A percentile compares a stretch with the other conserved stretches of the same genome.
Evolutionary conservation across 257 asterid genomes (phyloP).

Genomic region (Scutellaria barbata): DNA sequence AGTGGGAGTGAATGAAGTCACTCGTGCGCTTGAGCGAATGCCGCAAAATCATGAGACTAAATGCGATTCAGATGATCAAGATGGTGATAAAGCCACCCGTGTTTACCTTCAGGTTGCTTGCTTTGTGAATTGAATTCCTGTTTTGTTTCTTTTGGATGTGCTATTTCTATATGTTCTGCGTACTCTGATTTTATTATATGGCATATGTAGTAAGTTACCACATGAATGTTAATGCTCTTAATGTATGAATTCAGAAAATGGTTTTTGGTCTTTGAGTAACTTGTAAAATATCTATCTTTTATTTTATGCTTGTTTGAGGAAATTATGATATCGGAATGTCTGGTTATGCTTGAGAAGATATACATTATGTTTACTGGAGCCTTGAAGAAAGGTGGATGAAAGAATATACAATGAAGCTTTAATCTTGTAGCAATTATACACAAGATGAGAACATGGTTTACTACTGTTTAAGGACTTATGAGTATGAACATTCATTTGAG

Average conservation of each 20-base stretch:
- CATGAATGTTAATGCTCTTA: constrained; percentile 6
- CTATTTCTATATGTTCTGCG: neutral
- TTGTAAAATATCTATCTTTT: neutral
- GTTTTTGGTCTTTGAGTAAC: neutral
- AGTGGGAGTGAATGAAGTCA: constrained; percentile 84
- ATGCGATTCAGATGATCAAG: constrained; percentile 20
- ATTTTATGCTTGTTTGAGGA: neutral
- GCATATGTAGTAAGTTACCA: neutral
- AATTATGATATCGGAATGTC: constrained; percentile 15
- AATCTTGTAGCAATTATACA: constrained; percentile 1
- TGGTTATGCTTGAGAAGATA: neutral
- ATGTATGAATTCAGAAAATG: neutral
- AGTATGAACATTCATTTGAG: neutral
- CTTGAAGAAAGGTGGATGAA: neutral
- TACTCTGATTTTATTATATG: neutral
- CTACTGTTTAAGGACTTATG: neutral
- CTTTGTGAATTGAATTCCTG: constrained; percentile 8
- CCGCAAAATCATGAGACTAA: constrained; percentile 35
- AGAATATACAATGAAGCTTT: constrained; percentile 1
- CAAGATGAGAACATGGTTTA: neutral
- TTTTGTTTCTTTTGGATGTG: neutral
- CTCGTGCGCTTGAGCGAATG: constrained; percentile 87
- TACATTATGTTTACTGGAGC: constrained; percentile 15
- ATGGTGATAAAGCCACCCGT: constrained; percentile 36
- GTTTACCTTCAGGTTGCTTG: constrained; percentile 65